phyloP scores from a whole-genome alignment of 148 eudicot species.

The Chenopodium formosanum region DNA sequence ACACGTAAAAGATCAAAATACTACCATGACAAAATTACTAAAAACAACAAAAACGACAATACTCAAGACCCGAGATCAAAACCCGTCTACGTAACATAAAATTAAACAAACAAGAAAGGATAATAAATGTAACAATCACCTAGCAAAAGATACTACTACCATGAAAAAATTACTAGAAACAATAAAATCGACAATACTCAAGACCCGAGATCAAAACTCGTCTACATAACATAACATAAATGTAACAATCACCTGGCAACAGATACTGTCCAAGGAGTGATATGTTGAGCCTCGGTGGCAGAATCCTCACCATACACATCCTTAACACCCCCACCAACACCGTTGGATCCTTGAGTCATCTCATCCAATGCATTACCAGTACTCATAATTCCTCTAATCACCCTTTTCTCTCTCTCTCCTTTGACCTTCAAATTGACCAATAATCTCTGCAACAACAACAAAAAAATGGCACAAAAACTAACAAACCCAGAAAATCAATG shows the following conservation, averaged over 20 bases:
- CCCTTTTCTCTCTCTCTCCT: slow-evolving; percentile 28
- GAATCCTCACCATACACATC: slow-evolving; percentile 84
- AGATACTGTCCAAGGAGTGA: slow-evolving; percentile 84
- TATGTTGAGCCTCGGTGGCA: slow-evolving; percentile 68
- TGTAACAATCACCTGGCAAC: slow-evolving; percentile 64
- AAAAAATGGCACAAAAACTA: background rate
- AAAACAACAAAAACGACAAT: background rate
- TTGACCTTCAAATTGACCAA: slow-evolving; percentile 13
- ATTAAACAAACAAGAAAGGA: background rate
- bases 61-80: background rate
- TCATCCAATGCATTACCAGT: slow-evolving; percentile 38
- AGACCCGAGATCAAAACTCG: too few species aligned
- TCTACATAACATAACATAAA: background rate
- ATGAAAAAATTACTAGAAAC: background rate
- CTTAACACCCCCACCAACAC: slow-evolving; percentile 61
- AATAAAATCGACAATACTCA: too few species aligned
- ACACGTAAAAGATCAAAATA: background rate
- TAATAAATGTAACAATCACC: background rate
- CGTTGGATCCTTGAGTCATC: slow-evolving; percentile 39
- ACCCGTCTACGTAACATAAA: background rate
- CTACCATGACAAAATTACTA: too few species aligned
- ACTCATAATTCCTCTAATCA: slow-evolving; percentile 31
- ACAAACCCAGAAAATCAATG: slow-evolving; percentile 19
- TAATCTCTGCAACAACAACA: slow-evolving; percentile 18
- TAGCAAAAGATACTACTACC: too few species aligned